phyloP scores from a whole-genome alignment of 2,329 filamentous ascomycete genomes.

The Epichloe baconii region DNA sequence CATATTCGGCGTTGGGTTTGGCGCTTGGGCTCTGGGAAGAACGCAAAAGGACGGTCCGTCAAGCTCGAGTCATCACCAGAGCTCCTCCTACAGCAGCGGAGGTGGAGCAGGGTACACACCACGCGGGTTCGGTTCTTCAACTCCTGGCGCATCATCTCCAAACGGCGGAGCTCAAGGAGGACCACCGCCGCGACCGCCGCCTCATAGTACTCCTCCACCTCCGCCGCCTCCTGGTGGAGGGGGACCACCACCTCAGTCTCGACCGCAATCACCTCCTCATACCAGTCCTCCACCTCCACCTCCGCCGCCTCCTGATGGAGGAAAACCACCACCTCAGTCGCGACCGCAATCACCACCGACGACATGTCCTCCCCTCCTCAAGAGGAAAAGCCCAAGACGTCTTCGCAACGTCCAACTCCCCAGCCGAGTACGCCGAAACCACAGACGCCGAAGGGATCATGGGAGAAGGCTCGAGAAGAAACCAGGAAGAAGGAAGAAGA shows the following conservation, averaged over 20 bases:
- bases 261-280: constrained; percentile 3
- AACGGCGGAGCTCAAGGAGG: constrained; percentile 17
- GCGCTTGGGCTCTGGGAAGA: constrained; percentile 53
- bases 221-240: constrained; percentile 3
- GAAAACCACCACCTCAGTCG: neutral
- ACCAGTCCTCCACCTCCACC: neutral
- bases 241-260: constrained; percentile 3
- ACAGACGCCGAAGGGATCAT: constrained; percentile 33
- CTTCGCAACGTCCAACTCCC: constrained; percentile 12
- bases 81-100: constrained; percentile 10
- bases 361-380: neutral
- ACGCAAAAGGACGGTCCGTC: constrained; percentile 21
- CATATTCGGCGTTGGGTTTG: constrained; percentile 58
- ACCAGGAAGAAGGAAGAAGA: constrained; percentile 51
- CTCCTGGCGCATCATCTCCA: constrained; percentile 16
- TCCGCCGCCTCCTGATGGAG: neutral
- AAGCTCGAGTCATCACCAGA: constrained; percentile 10
- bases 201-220: constrained; percentile 10
- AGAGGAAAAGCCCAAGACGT: constrained; percentile 9
- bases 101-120: constrained; percentile 8
- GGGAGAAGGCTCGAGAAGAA: constrained; percentile 59
- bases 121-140: constrained; percentile 18
- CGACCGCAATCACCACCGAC: neutral
- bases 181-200: constrained; percentile 18
- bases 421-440: constrained; percentile 9